Base-by-base conservation (phyloP, 768 basidiomycete species). In the Suillus tomentosus region DNA sequence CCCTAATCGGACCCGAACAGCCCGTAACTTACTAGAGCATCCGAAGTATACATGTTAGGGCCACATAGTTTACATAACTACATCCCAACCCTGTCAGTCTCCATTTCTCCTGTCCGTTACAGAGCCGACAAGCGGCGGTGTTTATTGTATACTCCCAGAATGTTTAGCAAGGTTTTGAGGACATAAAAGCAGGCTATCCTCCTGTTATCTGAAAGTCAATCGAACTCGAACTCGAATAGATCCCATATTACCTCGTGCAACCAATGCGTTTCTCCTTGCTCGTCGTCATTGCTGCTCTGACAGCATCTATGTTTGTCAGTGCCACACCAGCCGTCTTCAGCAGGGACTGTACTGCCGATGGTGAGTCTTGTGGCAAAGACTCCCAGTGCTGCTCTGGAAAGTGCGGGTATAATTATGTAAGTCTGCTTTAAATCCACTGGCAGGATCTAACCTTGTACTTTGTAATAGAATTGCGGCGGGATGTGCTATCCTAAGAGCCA, bases 291-390 rank as follows among this genome's bases (percentile, higher is more conserved):
- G 10, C n/a, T 47, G 19, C n/a, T 47, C n/a, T 22, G n/a, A 22
- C 47, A 48, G 10, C 47, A 48, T 13, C 5, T 48, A 13, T 22
- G 45, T 48, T 1, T 48, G 47, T 27, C 24, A 51, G 27, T 27
- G 15, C 50, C 15, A 31, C 50, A 15, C 50, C 51, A 17, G 15
- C 15, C 17, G 27, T 51, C 27, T 51, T 51, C 50, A 27, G 14
- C 24, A 50, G 14, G 14, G 14, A 3, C 9, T 51, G 24, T 17
- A 27, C 3, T 51, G 47, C 13, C 47, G 22, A 48, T 22, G 5
- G 8, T 2, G 0, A 3, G 0, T 2, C 50, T 51, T 22, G 47
- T 13, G 13, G 5, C 22, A 0, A 22, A 48, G 3, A 7, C 11
- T 48, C 47, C 1, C 3, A 27, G 48, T 50, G 24, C 7, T 50